Evolutionary conservation across 2,329 filamentous ascomycete genomes (phyloP), one percentile per base, ranked within the genome.

Genomic region (Colletotrichum gigasporum): DNA sequence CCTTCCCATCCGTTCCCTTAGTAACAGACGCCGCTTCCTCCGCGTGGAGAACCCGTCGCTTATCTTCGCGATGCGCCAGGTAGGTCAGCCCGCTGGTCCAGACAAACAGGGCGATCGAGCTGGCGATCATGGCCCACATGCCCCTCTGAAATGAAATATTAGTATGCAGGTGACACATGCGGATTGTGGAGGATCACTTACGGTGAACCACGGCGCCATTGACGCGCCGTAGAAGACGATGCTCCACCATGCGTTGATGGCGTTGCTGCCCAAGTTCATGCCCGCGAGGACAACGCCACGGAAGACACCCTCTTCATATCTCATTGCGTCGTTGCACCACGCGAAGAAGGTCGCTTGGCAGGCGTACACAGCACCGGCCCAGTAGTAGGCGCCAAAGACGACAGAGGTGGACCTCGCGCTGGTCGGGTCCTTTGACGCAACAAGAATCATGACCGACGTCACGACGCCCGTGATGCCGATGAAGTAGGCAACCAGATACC

Each of bases 301-400:
- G 68, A 89, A 84, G 45, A 88, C 82, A 18, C 85, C 83, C 63
- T 91, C 86, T 69, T 91, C 85, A 58, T 85, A 84, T 7, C 87
- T 82, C 78, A 91, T 85, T 2, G 87, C 86, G 69, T 92, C 90
- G 69, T 93, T 92, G 20, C 88, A 90, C 90, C 90, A 92, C 0
- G 90, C 90, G 68, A 93, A 92, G 69, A 92, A 92, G 0, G 87
- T 90, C 1, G 90, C 89, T 74, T 93, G 90, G 70, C 90, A 91
- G 0, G 90, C 90, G 68, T 92, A 92, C 0, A 91, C 87, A 3
- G 84, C 80, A 1, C 90, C 90, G 0, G 89, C 87, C 85, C 87
- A 90, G 73, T 91, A 92, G 69, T 91, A 92, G 4, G 89, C 88
- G 0, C 74, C 88, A 65, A 92, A 90, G 0, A 87, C 83, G 1